Conservation (phyloP, 768 basidiomycete genomes). For the Lanmaoa rubissima region DNA sequence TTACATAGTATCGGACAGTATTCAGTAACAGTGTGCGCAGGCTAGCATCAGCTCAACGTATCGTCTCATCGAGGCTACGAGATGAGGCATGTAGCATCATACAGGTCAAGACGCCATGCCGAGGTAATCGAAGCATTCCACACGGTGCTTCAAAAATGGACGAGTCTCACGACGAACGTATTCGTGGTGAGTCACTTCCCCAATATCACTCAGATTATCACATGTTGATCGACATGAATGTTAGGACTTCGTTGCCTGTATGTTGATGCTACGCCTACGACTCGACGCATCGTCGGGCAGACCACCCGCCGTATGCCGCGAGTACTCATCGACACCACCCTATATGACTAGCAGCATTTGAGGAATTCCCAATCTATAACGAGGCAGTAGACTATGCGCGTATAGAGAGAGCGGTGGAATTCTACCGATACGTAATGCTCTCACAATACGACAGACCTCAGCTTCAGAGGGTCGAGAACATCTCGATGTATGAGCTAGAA, state of each 20-base stretch:
- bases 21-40: no score
- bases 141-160: conserved; percentile 2
- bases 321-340: conserved; percentile 1
- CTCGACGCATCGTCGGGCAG: background rate
- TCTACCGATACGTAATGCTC: conserved; percentile 13
- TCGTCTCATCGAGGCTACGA: no score
- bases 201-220: no score
- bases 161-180: no score
- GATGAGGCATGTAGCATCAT: no score
- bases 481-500: conserved; percentile 4
- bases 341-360: conserved; percentile 8
- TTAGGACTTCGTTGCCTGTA: conserved; percentile 2
- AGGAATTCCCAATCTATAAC: background rate
- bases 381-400: conserved; percentile 1
- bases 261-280: background rate
- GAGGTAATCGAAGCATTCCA: conserved; percentile 2
- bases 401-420: conserved; percentile 4
- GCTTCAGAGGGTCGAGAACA: conserved; percentile 2
- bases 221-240: background rate
- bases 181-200: background rate
- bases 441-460: conserved; percentile 5
- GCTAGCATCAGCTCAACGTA: no score
- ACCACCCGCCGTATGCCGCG: background rate
- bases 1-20: no score
- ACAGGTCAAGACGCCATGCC: no score